phyloP scores from a whole-genome alignment of 306 rosid genomes.

The Lotus japonicus region DNA sequence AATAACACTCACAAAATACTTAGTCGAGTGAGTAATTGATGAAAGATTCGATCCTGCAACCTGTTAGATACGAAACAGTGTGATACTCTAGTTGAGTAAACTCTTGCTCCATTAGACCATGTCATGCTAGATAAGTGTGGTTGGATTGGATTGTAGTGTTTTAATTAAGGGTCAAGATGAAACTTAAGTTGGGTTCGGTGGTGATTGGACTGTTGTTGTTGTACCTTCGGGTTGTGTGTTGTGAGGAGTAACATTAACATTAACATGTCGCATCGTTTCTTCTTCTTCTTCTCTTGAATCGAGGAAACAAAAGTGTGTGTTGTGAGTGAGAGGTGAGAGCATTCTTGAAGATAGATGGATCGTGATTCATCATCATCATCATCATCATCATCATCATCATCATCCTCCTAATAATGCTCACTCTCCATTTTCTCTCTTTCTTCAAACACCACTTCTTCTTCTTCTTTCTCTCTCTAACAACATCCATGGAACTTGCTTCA shows the following conservation, averaged over 20 bases:
- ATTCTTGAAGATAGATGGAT: conserved; percentile 26
- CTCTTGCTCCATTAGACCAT: too few relatives aligned
- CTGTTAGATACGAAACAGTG: too few relatives aligned
- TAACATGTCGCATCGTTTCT: conserved; percentile 48
- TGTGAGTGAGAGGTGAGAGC: background rate
- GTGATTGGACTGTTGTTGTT: conserved; percentile 26
- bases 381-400: too few relatives aligned
- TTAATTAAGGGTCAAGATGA: background rate
- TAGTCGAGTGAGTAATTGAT: too few relatives aligned
- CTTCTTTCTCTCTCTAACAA: background rate
- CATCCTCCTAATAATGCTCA: background rate
- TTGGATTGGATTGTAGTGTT: background rate
- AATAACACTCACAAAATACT: too few relatives aligned
- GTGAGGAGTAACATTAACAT: conserved; percentile 28
- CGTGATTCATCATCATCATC: conserved; percentile 13
- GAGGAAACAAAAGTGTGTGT: conserved; percentile 35
- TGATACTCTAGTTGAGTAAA: too few relatives aligned
- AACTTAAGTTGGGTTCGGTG: conserved; percentile 33
- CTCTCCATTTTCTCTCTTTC: background rate
- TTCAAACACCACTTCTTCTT: background rate
- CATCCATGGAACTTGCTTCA: conserved; percentile 4
- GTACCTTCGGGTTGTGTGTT: conserved; percentile 3
- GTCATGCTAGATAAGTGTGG: too few relatives aligned
- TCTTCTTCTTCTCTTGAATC: conserved; percentile 81
- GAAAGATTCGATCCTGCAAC: too few relatives aligned